Evolutionary conservation across 768 basidiomycete genomes (phyloP).

Genomic region (Crassisporium funariophilum): DNA sequence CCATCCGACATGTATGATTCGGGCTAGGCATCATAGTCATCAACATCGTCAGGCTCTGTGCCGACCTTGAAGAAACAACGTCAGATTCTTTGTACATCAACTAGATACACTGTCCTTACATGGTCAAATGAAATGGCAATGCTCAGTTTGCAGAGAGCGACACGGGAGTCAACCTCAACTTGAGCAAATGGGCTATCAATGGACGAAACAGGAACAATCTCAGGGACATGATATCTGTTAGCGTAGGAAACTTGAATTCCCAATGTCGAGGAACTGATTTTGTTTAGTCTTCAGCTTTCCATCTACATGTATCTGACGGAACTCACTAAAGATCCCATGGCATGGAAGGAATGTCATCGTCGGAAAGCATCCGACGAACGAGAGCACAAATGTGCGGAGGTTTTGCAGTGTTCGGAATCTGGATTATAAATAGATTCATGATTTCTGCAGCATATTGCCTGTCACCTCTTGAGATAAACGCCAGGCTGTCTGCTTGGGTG

Average conservation of each 20-base stretch:
- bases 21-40: neutral
- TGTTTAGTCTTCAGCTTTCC: neutral
- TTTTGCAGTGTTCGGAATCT: conserved; percentile 6
- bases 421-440: conserved; percentile 10
- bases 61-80: neutral
- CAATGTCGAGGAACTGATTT: conserved; percentile 19
- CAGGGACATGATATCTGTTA: conserved; percentile 12
- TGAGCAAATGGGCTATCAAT: conserved; percentile 16
- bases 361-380: conserved; percentile 10
- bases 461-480: conserved; percentile 8
- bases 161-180: neutral
- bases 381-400: conserved; percentile 19
- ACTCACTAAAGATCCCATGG: conserved; percentile 26
- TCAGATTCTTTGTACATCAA: conserved; percentile 3
- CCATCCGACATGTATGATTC: neutral
- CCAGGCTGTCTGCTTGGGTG: conserved; percentile 17
- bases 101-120: conserved; percentile 5
- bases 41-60: neutral
- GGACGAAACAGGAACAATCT: conserved; percentile 14
- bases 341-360: conserved; percentile 18
- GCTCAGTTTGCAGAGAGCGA: conserved; percentile 11
- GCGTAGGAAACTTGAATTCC: conserved; percentile 21
- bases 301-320: neutral
- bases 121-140: conserved; percentile 18
- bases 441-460: conserved; percentile 10